Evolutionary conservation across 352 stramenopile genomes (phyloP).

Genomic region (Phytopythium vexans): DNA sequence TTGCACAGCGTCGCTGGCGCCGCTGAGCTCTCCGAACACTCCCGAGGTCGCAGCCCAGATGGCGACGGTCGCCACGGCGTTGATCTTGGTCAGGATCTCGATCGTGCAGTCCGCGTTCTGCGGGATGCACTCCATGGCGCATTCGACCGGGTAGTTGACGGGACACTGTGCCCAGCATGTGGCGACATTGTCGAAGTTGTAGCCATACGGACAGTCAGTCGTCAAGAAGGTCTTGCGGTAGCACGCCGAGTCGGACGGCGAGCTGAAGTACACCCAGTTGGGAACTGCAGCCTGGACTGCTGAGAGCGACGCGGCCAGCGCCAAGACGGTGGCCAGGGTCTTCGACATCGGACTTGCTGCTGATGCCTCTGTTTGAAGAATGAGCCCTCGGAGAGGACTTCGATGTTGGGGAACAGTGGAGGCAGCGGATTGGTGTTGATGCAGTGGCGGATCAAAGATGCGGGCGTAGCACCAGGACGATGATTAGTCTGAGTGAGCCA

Average conservation of each 20-base stretch:
- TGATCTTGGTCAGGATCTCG: conserved; percentile 49
- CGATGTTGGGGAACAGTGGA: too few species aligned
- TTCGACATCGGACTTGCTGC: too few species aligned
- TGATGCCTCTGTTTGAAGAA: too few species aligned
- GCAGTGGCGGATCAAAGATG: too few species aligned
- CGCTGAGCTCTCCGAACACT: conserved; percentile 45
- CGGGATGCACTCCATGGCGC: conserved; percentile 62
- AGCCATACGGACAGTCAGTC: conserved; percentile 35
- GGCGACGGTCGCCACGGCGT: conserved; percentile 37
- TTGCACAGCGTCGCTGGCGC: conserved; percentile 39
- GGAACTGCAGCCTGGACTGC: conserved; percentile 5
- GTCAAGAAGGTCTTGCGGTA: conserved; percentile 48
- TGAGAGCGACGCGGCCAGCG: neutral
- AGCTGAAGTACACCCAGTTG: conserved; percentile 31
- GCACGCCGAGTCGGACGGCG: conserved; percentile 29
- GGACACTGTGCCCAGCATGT: conserved; percentile 72
- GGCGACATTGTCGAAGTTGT: conserved; percentile 42
- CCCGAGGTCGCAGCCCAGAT: conserved; percentile 52
- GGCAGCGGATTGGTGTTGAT: too few species aligned
- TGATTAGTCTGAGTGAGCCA: too few species aligned
- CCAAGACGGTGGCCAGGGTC: neutral
- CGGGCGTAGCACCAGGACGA: too few species aligned
- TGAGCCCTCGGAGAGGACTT: too few species aligned
- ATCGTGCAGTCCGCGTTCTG: conserved; percentile 61
- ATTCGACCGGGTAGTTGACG: conserved; percentile 70